Evolutionary conservation across 805 yeast species (phyloP), one percentile per base, ranked within the genome.

Genomic region (Lachancea mirantina): DNA sequence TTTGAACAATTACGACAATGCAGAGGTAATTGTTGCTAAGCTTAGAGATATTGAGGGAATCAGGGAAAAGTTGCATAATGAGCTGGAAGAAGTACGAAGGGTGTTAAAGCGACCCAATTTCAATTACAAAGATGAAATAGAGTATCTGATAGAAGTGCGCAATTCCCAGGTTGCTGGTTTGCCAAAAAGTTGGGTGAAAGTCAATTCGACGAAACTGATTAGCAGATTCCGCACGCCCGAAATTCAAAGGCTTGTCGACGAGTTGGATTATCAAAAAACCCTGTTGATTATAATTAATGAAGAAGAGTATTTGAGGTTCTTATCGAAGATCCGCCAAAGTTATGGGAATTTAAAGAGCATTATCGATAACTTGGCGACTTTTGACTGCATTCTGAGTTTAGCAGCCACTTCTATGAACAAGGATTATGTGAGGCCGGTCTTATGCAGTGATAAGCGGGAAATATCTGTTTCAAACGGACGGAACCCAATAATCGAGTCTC

Each of bases 121-220:
- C 33, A 61, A 67, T 14, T 85, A 64, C 46, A 75, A 72, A 34
- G 67, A 71, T 31, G 78, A 75, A 32, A 82, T 79, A 14, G 79
- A 84, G 2, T 82, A 78, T 48, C 60, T 88, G 29, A 68, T 92
- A 14, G 96, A 88, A 47, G 77, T 89, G 0, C 62, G 84, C 26
- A 76, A 77, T 40, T 57, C 70, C 8, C 72, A 72, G 26, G 63
- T 70, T 2, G 72, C 70, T 26, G 55, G 60, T 1, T 56, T 88
- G 2, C 97, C 97, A 0, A 45, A 61, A 2, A 75, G 73, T 32
- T 89, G 96, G 95, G 59, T 79, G 8, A 80, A 84, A 44, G 71
- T 83, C 17, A 80, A 73, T 45, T 80, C 80, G 6, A 71, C 94
- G 28, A 64, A 75, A 40, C 55, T 75, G 2, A 77, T 84, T 1